phyloP scores from a whole-genome alignment of 1,284 basidiomycete genomes.

The Tausonia pullulans region DNA sequence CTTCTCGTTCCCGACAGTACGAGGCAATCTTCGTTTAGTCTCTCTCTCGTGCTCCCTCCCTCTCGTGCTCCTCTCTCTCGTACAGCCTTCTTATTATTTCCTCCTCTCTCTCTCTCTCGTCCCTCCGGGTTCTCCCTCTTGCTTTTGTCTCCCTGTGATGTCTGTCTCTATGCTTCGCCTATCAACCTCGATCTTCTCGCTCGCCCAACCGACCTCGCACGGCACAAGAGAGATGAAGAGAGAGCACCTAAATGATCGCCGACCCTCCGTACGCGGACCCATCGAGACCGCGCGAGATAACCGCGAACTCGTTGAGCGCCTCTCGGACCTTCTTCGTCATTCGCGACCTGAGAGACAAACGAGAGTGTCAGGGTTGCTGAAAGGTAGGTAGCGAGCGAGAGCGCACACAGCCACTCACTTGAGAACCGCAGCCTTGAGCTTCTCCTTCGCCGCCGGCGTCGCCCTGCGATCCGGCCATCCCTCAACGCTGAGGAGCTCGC shows the following conservation, averaged over 20 bases:
- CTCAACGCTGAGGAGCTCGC: conserved; percentile 46
- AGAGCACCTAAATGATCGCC: background rate
- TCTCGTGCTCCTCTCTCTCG: background rate
- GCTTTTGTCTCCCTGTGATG: background rate
- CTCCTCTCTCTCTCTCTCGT: background rate
- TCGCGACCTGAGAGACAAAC: conserved; percentile 22
- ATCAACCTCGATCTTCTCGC: background rate
- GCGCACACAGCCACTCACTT: conserved; percentile 39
- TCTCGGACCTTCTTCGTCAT: conserved; percentile 34
- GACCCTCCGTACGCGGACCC: conserved; percentile 1
- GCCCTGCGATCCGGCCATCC: conserved; percentile 31
- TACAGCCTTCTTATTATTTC: background rate
- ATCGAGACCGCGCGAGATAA: conserved; percentile 24
- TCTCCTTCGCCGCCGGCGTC: conserved; percentile 55
- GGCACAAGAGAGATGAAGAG: background rate
- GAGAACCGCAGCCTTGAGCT: conserved; percentile 59
- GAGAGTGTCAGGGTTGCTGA: background rate
- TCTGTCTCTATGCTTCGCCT: background rate
- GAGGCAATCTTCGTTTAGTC: conserved; percentile 5
- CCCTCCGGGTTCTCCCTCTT: background rate
- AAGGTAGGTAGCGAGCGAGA: background rate
- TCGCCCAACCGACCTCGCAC: no score
- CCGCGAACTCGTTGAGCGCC: conserved; percentile 37
- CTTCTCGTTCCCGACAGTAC: background rate
- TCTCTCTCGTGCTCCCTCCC: background rate